phyloP scores from a whole-genome alignment of 805 yeast species.

The Saccharomycopsis capsularis region DNA sequence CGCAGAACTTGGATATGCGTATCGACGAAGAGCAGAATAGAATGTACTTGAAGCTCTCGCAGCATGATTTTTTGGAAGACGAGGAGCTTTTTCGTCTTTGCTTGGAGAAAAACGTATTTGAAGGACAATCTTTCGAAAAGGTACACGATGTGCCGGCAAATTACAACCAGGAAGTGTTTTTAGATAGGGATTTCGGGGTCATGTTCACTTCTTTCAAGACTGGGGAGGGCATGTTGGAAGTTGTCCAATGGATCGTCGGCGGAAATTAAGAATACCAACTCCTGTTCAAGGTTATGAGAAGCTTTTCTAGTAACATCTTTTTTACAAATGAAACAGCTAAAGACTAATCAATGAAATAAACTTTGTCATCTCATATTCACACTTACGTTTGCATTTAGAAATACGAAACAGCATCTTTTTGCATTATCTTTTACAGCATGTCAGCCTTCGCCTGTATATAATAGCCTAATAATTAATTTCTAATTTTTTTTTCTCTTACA shows the following conservation, averaged over 20 bases:
- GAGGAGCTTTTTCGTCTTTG: not conserved
- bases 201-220: slow-evolving; percentile 10
- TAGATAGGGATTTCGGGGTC: slow-evolving; percentile 14
- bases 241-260: slow-evolving; percentile 7
- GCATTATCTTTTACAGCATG: too few relatives aligned
- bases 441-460: too few relatives aligned
- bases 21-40: slow-evolving; percentile 1
- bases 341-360: too few relatives aligned
- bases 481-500: too few relatives aligned
- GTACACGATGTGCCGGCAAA: slow-evolving; percentile 2
- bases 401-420: too few relatives aligned
- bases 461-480: too few relatives aligned
- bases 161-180: not conserved
- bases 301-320: too few relatives aligned
- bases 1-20: slow-evolving; percentile 4
- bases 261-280: too few relatives aligned
- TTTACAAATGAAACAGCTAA: too few relatives aligned
- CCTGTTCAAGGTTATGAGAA: too few relatives aligned
- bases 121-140: not conserved
- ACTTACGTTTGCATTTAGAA: too few relatives aligned
- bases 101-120: not conserved
- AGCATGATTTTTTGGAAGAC: slow-evolving; percentile 3
- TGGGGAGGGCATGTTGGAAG: slow-evolving; percentile 6
- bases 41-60: not conserved
- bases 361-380: too few relatives aligned